Base-by-base conservation (phyloP, 1,284 basidiomycete species). In the Tetrapyrgos nigripes region DNA sequence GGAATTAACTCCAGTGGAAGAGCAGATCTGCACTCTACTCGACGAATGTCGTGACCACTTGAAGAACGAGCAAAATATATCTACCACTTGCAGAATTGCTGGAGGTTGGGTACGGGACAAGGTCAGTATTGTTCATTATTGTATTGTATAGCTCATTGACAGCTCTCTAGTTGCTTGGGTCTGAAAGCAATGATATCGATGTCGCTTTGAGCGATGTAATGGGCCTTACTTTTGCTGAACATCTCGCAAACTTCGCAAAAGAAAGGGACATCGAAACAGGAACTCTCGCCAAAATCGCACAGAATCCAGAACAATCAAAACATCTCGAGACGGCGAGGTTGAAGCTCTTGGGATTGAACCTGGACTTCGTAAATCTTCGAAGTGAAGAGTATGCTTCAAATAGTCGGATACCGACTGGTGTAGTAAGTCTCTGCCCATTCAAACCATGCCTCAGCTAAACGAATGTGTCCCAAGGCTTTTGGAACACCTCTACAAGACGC, bases 101-200 rank as follows among this genome's bases (percentile, higher is more conserved):
- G 96, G 96, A 33, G 96, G 96, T 29, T 98, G 96, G 96, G 96
- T 98, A 45, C 82, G 96, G 66, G 97, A 99, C 77, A 99, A 99
- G 88, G 95, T 94, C 66, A 74, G 63, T 69, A 57, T 35, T 48
- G 40, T 35, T 59, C 28, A 47, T 55, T 44, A 51, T 59, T 59
- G 54, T 48, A 50, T 55, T 40, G 53, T 45, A 29, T 9, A 8
- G 44, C 37, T 55, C 28, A 37, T 58, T 56, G 31, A 63, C 66
- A 35, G 59, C 43, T 44, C 51, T 49, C 58, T 73, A 98, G 96
- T 80, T 99, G 33, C 83, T 99, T 28, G 87, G 88, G 1, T 81
- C 86, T 11, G 81, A 92, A 53, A 96, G 93, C 64, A 88, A 96
- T 72, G 97, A 99, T 67, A 92, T 99, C 63, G 97, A 99, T 72